A percentile compares a stretch with the other conserved stretches of the same genome.
These are phyloP conservation scores for Remersonia thermophila DNA, from an alignment of 2,329 filamentous ascomycete genomes.

Conservation along the genomic window DNA sequence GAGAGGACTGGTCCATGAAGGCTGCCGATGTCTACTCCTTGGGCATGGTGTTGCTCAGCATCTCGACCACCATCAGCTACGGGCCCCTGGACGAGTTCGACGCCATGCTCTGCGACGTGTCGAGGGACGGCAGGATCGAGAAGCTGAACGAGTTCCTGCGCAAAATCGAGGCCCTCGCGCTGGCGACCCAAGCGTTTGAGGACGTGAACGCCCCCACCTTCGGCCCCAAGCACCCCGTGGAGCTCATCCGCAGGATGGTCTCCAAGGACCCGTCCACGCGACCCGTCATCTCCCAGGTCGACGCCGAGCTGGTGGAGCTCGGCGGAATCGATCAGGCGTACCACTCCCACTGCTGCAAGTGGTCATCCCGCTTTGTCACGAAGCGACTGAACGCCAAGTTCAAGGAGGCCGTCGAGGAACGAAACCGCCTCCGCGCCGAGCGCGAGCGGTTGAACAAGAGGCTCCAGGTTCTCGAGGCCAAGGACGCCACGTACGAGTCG, in stretches of 20 bases:
- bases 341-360: constrained; percentile 33
- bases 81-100: constrained; percentile 28
- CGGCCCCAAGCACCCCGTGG: constrained; percentile 28
- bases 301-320: constrained; percentile 30
- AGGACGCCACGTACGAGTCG: constrained; percentile 28
- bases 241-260: constrained; percentile 27
- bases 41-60: constrained; percentile 33
- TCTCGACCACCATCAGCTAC: constrained; percentile 32
- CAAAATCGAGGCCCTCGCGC: constrained; percentile 24
- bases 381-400: constrained; percentile 26
- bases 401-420: constrained; percentile 16
- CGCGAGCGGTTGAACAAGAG: constrained; percentile 23
- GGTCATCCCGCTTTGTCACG: constrained; percentile 22
- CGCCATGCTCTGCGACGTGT: constrained; percentile 21
- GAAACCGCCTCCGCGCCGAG: constrained; percentile 20
- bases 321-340: constrained; percentile 37
- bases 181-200: constrained; percentile 27
- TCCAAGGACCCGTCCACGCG: constrained; percentile 22
- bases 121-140: constrained; percentile 20
- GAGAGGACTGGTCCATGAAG: constrained; percentile 32
- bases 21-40: constrained; percentile 37
- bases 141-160: constrained; percentile 25
- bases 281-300: constrained; percentile 25
- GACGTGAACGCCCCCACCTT: constrained; percentile 27
- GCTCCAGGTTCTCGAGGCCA: constrained; percentile 26